Evolutionary conservation across 306 rosid genomes (phyloP), one percentile per base, ranked within the genome.

Genomic region (Gastrolobium bilobum): DNA sequence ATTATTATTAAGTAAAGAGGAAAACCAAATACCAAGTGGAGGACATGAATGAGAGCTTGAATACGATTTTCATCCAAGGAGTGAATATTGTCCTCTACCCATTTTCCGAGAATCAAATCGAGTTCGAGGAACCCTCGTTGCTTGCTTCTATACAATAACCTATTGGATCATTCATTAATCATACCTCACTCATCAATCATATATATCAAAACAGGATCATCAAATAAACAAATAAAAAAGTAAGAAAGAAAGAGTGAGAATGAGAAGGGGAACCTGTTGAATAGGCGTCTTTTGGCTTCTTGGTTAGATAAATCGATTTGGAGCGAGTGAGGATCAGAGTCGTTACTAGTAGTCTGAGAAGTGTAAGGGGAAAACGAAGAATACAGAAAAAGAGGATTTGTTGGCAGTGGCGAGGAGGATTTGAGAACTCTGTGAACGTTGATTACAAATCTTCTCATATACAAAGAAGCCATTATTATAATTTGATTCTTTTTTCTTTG

Each of bases 81-180:
- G 69, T 79, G 86, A 42, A 94, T 80, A 61, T 94, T 81, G 30
- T 92, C 88, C 87, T 92, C 90, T 3, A 92, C 97, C 99, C 99
- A 94, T 81, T 92, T 92, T 6, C 99, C 99, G 26, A 94, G 90
- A 54, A 94, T 78, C 93, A 94, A 88, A 82, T 94, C 99, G 76
- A 94, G 79, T 53, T 94, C 97, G 53, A 94, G 75, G 73, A 92
- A 88, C 56, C 99, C 99, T 56, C 97, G 87, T 44, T 94, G 99
- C 73, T 85, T 95, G 90, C 99, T 95, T 87, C 98, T 88, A 61
- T 95, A 95, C 33, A 95, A 51, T 14, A 95, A 48, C 71, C 96
- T 94, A 68, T 72, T 2, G 4, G 8, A 50, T 42, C 31, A 40
- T 57, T 20, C 26, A 20, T 20, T 20, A 20, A 20, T 20, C 4